Evolutionary conservation across 2,329 filamentous ascomycete genomes (phyloP), one percentile per base, ranked within the genome.

Genomic region (Sporothrix sp.): DNA sequence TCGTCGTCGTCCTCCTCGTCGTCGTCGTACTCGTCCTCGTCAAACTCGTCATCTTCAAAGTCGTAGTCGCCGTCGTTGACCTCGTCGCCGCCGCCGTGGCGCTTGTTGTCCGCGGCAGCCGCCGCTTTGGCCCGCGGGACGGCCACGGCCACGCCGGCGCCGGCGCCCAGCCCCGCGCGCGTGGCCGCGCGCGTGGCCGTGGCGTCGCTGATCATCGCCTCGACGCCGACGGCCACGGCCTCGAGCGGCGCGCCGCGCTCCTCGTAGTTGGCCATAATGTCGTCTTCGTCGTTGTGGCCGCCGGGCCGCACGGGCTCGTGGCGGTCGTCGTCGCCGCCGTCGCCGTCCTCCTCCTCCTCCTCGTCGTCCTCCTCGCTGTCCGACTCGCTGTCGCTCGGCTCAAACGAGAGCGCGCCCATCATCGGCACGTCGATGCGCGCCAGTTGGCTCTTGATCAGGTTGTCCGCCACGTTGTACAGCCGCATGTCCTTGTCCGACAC

Each of bases 391-490:
- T 66, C 63, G 53, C 70, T 71, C 53, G 70, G 64, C 28, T 72
- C 69, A 56, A 73, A 69, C 48, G 66, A 66, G 52, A 73, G 58
- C 7, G 68, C 62, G 10, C 71, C 70, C 59, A 73, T 61, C 51
- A 73, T 59, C 36, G 71, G 71, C 53, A 73, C 67, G 51, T 73
- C 68, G 32, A 71, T 65, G 59, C 68, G 66, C 43, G 67, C 65
- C 56, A 72, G 65, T 58, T 73, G 70, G 56, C 68, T 72, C 60
- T 67, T 70, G 62, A 74, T 73, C 52, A 74, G 62, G 54, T 69
- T 67, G 57, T 72, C 70, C 44, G 71, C 70, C 55, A 71, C 66
- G 40, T 65, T 62, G 47, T 70, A 71, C 39, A 73, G 59, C 57
- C 69, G 67, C 37, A 61, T 56, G 55, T 74, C 71, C 57, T 68